Base-by-base conservation (phyloP, 208 protist species). In the Vickermania ingenoplastis region DNA sequence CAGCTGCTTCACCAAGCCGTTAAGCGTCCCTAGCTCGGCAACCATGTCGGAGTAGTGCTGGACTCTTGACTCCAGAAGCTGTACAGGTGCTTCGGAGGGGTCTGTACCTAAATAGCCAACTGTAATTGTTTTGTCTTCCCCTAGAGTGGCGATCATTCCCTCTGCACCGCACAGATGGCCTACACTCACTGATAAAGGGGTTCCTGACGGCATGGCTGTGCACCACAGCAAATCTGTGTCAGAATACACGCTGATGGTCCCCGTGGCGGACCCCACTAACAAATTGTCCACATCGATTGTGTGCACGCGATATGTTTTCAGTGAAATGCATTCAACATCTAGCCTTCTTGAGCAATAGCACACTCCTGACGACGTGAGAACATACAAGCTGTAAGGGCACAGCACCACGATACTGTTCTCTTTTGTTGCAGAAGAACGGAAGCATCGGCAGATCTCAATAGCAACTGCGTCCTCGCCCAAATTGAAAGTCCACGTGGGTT, bases 31-130 rank as follows among this genome's bases (percentile, higher is more conserved):
- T 41, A 95, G 74, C 57, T 97, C 92, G 3, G 71, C 63, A 50
- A 92, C 78, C 61, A 97, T 92, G 7, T 86, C 81, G 1, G 65
- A 64, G 65, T 97, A 97, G 31, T 83, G 61, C 1, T 75, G 27
- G 14, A 88, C 79, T 58, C 92, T 83, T 30, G 65, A 83, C 41
- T 95, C 80, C 14, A 94, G 54, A 1, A 81, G 75, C 49, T 85
- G 78, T 23, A 91, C 77, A 0, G 82, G 79, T 1, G 79, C 65
- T 1, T 82, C 78, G 0, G 83, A 76, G 1, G 93, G 92, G 65
- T 97, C 92, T 1, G 94, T 97, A 50, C 96, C 96, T 11, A 98
- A 75, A 76, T 98, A 98, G 61, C 85, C 88, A 21, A 94, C 65
- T 11, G 72, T 59, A 1, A 97, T 55, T 2, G 26, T 63, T 26